Evolutionary conservation across 768 basidiomycete species (phyloP).

Genomic region (Vararia minispora): DNA sequence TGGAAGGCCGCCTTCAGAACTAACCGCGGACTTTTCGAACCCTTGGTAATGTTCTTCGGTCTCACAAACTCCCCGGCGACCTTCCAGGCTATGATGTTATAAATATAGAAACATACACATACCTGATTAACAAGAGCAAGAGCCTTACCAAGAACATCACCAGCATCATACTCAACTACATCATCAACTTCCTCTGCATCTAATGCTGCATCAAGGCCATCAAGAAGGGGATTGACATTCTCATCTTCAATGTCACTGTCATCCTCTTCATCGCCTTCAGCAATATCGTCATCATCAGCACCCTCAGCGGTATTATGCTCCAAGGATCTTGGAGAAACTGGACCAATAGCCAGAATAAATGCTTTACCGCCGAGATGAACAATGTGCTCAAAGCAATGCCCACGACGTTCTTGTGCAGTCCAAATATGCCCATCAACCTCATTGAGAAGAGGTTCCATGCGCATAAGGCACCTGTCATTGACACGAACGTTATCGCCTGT

Average conservation of each 20-base stretch:
- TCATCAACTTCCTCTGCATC: no score
- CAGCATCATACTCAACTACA: slow-evolving; percentile 1
- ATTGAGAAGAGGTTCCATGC: no score
- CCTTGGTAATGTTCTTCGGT: no score
- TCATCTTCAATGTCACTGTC: no score
- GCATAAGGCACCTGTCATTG: not conserved
- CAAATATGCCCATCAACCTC: not conserved
- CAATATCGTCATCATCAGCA: slow-evolving; percentile 3
- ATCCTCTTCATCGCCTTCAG: no score
- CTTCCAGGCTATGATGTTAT: no score
- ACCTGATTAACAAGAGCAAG: slow-evolving; percentile 3
- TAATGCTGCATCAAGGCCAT: no score
- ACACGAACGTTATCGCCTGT: not conserved
- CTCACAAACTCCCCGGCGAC: no score
- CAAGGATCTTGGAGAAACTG: not conserved
- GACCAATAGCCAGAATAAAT: slow-evolving; percentile 2
- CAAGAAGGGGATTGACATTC: no score
- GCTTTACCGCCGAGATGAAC: slow-evolving; percentile 2
- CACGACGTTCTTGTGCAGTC: not conserved
- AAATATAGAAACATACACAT: no score
- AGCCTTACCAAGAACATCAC: slow-evolving; percentile 2
- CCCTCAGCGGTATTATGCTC: not conserved
- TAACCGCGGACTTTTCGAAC: no score
- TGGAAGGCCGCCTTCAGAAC: no score
- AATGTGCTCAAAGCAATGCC: slow-evolving; percentile 1